Base-by-base conservation (phyloP, 805 yeast genomes). In the Saturnispora quitensis region DNA sequence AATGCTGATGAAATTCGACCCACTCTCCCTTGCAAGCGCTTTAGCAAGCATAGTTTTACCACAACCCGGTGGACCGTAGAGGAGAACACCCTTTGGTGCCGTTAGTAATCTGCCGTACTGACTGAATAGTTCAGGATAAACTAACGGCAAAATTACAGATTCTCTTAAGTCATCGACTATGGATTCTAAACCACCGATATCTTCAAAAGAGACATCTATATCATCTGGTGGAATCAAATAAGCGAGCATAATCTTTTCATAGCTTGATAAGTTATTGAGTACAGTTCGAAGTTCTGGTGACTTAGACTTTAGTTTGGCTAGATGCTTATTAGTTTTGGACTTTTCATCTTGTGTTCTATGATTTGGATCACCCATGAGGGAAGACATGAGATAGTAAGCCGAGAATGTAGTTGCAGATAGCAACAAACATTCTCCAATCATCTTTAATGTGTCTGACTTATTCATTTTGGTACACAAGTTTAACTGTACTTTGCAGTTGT, bases 11-110 rank as follows among this genome's bases (percentile, higher is more conserved):
- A 91, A 91, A 59, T 84, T 89, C 0, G 98, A 98, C 1, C 88
- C 89, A 58, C 95, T 83, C 66, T 90, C 97, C 51, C 81, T 77
- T 1, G 98, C 98, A 38, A 91, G 76, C 0, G 97, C 97, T 67
- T 90, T 91, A 9, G 97, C 98, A 59, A 91, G 73, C 97, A 91
- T 88, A 3, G 98, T 91, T 68, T 91, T 91, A 51, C 98, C 98
- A 67, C 97, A 91, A 0, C 98, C 98, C 0, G 98, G 98, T 3
- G 98, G 97, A 0, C 98, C 98, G 63, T 88, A 83, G 47, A 90
- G 74, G 35, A 91, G 70, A 3, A 91, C 97, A 40, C 99, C 99
- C 62, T 88, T 89, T 2, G 99, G 99, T 1, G 96, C 91, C 62
- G 86, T 88, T 25, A 91, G 71, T 50, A 91, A 73, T 20, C 69